phyloP scores from a whole-genome alignment of 768 basidiomycete species.

The Tubosaeta sp. region DNA sequence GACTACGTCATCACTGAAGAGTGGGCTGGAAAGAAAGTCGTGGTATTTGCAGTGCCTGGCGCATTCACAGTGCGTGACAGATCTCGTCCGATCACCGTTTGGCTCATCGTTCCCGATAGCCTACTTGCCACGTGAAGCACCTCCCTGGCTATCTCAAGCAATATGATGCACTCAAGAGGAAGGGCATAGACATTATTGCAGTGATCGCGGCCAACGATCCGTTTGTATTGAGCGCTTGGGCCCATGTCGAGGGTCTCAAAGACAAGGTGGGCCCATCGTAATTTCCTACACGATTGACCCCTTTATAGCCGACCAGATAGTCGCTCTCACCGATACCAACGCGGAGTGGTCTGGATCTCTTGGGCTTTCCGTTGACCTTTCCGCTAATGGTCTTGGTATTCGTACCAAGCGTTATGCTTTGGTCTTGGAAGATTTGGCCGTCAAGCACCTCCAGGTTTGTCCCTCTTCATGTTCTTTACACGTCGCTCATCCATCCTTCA shows the following conservation, averaged over 20 bases:
- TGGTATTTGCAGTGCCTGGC: conserved; percentile 73
- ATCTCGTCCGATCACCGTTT: neutral
- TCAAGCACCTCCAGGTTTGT: conserved; percentile 60
- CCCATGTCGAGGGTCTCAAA: conserved; percentile 50
- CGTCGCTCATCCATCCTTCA: neutral
- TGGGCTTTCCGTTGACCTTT: conserved; percentile 53
- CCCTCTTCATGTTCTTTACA: neutral
- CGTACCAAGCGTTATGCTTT: conserved; percentile 63
- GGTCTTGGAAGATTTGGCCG: conserved; percentile 64
- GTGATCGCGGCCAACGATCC: conserved; percentile 58
- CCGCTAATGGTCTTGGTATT: conserved; percentile 45
- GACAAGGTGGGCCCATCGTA: conserved; percentile 54
- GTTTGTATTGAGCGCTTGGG: conserved; percentile 62
- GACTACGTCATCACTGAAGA: conserved; percentile 49
- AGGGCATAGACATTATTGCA: conserved; percentile 49
- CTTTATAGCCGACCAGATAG: conserved; percentile 39
- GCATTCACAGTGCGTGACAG: conserved; percentile 63
- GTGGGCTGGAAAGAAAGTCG: conserved; percentile 82
- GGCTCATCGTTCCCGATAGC: conserved; percentile 17
- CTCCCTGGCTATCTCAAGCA: conserved; percentile 44
- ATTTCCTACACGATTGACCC: conserved; percentile 12
- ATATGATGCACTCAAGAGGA: conserved; percentile 45
- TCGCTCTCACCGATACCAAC: conserved; percentile 52
- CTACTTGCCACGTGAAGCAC: conserved; percentile 41
- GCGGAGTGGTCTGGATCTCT: conserved; percentile 54